Evolutionary conservation across 371 early-diverging fungal species (phyloP).

Genomic region (Capillidium heterosporum): DNA sequence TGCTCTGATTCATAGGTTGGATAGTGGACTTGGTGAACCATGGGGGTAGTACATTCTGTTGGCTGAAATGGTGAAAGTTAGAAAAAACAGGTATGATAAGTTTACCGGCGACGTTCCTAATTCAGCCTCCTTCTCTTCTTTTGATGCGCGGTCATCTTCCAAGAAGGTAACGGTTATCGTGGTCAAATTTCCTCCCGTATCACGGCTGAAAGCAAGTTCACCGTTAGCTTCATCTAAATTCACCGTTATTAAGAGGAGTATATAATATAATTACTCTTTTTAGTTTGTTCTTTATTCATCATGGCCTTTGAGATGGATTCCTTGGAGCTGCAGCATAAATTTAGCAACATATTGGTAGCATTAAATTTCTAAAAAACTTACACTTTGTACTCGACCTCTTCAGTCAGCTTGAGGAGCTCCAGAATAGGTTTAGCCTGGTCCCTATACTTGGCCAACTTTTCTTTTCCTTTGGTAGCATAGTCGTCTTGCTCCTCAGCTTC

Average conservation of each 20-base stretch:
- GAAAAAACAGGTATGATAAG: background rate
- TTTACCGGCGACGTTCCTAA: slow-evolving; percentile 34
- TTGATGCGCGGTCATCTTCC: slow-evolving; percentile 49
- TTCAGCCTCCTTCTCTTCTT: slow-evolving; percentile 43
- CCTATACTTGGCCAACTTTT: slow-evolving; percentile 30
- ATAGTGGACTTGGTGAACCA: slow-evolving; percentile 5
- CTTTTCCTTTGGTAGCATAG: slow-evolving; percentile 15
- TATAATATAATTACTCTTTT: background rate
- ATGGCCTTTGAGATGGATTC: slow-evolving; percentile 1
- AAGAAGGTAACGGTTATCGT: slow-evolving; percentile 64
- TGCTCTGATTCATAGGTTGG: background rate
- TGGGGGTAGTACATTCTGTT: slow-evolving; percentile 1
- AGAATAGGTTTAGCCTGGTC: slow-evolving; percentile 67
- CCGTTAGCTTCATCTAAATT: slow-evolving; percentile 12
- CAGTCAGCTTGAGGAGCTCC: slow-evolving; percentile 62
- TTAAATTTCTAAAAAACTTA: slow-evolving; percentile 9
- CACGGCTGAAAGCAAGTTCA: slow-evolving; percentile 46
- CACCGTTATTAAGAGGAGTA: background rate
- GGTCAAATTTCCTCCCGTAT: slow-evolving; percentile 49
- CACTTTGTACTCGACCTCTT: slow-evolving; percentile 47
- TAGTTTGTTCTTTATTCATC: slow-evolving; percentile 1
- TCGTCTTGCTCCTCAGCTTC: slow-evolving; percentile 42
- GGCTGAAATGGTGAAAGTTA: background rate
- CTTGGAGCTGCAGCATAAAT: background rate
- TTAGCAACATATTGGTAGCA: background rate